These are phyloP conservation scores for Coemansia biformis DNA, from an alignment of 192 early-diverging fungal genomes.

Conservation along the genomic window DNA sequence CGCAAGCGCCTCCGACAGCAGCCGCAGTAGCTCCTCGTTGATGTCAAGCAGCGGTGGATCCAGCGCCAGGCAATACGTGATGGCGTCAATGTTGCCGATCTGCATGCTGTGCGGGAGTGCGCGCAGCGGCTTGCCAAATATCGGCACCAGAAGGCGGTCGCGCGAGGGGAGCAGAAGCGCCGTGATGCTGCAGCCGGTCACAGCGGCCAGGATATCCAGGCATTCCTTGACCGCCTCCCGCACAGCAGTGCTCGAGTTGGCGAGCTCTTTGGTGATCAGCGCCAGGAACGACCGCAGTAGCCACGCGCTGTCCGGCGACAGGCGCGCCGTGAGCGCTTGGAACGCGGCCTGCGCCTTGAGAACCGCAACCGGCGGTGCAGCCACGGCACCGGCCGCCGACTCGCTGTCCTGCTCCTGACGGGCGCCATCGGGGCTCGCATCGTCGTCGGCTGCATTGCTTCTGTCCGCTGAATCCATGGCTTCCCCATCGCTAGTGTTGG, in stretches of 20 bases:
- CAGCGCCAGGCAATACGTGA: conserved; percentile 90
- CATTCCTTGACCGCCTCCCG: conserved; percentile 82
- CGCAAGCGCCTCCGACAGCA: conserved; percentile 87
- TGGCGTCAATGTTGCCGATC: conserved; percentile 98
- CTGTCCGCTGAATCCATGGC: background rate
- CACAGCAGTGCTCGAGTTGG: conserved; percentile 82
- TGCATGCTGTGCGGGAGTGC: conserved; percentile 94
- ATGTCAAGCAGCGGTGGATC: conserved; percentile 83
- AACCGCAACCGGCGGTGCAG: background rate
- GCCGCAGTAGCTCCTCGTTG: conserved; percentile 83
- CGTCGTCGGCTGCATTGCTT: background rate
- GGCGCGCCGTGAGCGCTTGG: conserved; percentile 25
- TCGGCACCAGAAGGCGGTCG: conserved; percentile 81
- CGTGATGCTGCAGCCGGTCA: conserved; percentile 75
- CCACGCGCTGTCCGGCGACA: conserved; percentile 33
- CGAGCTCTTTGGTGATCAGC: conserved; percentile 83
- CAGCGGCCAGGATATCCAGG: conserved; percentile 72
- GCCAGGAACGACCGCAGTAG: conserved; percentile 40
- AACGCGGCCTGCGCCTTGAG: conserved; percentile 16
- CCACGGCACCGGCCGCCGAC: too few relatives aligned
- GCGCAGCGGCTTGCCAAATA: conserved; percentile 94
- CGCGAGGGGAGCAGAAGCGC: conserved; percentile 77
- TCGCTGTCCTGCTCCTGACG: background rate
- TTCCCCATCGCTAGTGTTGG: too few relatives aligned
- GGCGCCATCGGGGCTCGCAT: background rate